Evolutionary conservation across 306 rosid genomes (phyloP), one percentile per base, ranked within the genome.

Genomic region (Begonia peltatifolia): DNA sequence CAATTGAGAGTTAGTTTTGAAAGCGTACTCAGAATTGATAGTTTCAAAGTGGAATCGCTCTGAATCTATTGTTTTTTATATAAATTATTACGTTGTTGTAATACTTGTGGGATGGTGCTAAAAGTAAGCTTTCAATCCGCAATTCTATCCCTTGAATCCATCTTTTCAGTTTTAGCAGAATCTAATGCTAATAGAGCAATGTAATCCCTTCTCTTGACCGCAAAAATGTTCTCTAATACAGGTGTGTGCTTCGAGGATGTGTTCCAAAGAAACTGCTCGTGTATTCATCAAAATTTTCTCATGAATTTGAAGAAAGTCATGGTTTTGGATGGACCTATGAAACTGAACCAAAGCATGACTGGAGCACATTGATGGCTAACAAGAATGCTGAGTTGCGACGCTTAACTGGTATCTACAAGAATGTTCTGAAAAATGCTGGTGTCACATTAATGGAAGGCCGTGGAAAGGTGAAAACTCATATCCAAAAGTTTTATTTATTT

Each of bases 341-440:
- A 30, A 65, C 63, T 35, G 99, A 92, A 52, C 93, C 96, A 25
- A 86, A 66, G 73, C 96, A 92, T 68, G 93, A 92, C 42, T 86
- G 96, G 96, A 86, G 88, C 75, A 86, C 80, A 60, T 69, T 92
- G 70, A 70, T 83, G 58, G 94, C 96, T 30, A 86, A 92, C 76
- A 92, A 92, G 74, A 92, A 92, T 62, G 99, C 96, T 38, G 99
- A 92, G 72, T 72, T 92, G 81, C 92, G 81, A 51, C 87, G 96
- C 41, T 84, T 92, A 54, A 92, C 86, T 47, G 96, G 89, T 13
- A 86, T 92, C 62, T 86, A 86, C 74, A 83, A 92, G 69, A 92
- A 75, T 41, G 52, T 77, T 57, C 67, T 86, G 69, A 79, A 75
- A 8, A 86, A 77, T 71, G 43, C 83, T 43, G 67, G 68, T 65